Evolutionary conservation across 164 flowering plant genomes (phyloP), one percentile per base, ranked within the genome.

Genomic region (Stephania cephalantha): DNA sequence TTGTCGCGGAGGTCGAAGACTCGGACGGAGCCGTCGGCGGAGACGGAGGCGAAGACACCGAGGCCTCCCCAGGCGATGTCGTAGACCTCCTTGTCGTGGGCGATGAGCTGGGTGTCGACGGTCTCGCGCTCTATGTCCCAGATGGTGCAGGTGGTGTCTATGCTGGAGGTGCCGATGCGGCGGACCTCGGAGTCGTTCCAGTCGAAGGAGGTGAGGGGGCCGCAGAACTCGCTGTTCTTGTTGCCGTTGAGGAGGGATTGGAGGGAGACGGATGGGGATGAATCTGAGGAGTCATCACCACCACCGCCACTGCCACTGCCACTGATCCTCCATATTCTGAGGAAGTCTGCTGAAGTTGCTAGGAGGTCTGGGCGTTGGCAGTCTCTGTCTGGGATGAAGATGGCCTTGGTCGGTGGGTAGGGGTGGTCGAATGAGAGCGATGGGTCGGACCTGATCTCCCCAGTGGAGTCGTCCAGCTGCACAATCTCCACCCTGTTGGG

Each of bases 51-150:
- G 48, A 93, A 91, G 29, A 93, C 97, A 13, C 96, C 96, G 4
- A 87, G 93, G 5, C 93, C 97, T 13, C 97, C 97, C 97, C 97
- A 93, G 22, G 97, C 97, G 35, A 93, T 93, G 77, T 93, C 97
- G 71, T 90, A 90, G 25, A 93, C 97, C 86, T 93, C 97, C 81
- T 91, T 91, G 52, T 93, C 97, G 68, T 93, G 97, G 15, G 96
- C 97, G 42, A 93, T 93, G 20, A 93, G 79, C 78, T 93, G 97
- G 20, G 97, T 92, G 66, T 92, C 95, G 11, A 92, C 97, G 12
- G 84, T 74, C 73, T 88, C 90, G 5, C 85, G 68, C 77, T 92
- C 97, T 65, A 92, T 85, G 72, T 93, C 97, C 97, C 97, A 93
- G 46, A 93, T 90, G 17, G 97, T 93, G 76, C 97, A 93, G 22